phyloP scores from a whole-genome alignment of 441 rosid genomes.

The Adansonia rubrostipa region DNA sequence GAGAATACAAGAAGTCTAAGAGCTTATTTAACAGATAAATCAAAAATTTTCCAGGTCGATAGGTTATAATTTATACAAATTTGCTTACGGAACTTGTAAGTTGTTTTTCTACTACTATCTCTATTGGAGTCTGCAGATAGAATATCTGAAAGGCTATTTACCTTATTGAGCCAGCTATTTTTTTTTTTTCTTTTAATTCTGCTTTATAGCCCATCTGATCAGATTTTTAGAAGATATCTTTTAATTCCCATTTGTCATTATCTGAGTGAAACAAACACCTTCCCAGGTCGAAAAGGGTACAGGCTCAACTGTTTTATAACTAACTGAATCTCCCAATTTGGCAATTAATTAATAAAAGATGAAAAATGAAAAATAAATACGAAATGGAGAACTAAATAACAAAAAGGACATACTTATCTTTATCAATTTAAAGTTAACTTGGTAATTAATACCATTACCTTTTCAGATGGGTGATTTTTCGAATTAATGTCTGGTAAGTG shows the following conservation, averaged over 20 bases:
- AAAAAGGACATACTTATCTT: background rate
- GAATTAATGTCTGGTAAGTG: background rate
- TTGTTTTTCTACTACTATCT: background rate
- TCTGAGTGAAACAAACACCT: background rate
- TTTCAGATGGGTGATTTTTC: background rate
- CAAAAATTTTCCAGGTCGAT: background rate
- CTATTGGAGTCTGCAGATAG: background rate
- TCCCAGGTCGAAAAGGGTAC: background rate
- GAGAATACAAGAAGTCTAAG: background rate
- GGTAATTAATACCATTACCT: background rate
- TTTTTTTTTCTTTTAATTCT: background rate
- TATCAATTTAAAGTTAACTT: background rate
- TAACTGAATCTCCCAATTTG: background rate
- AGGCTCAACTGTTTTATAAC: background rate
- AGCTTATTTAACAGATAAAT: background rate
- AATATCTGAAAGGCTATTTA: background rate
- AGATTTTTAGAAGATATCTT: background rate
- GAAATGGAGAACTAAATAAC: background rate
- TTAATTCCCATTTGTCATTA: background rate
- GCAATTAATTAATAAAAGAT: background rate
- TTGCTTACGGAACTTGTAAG: background rate
- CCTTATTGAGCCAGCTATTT: background rate
- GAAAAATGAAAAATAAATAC: background rate
- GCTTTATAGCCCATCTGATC: constrained; percentile 9
- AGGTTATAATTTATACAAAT: background rate